Evolutionary conservation across 805 yeast species (phyloP).

Genomic region (Myxozyma geophila): DNA sequence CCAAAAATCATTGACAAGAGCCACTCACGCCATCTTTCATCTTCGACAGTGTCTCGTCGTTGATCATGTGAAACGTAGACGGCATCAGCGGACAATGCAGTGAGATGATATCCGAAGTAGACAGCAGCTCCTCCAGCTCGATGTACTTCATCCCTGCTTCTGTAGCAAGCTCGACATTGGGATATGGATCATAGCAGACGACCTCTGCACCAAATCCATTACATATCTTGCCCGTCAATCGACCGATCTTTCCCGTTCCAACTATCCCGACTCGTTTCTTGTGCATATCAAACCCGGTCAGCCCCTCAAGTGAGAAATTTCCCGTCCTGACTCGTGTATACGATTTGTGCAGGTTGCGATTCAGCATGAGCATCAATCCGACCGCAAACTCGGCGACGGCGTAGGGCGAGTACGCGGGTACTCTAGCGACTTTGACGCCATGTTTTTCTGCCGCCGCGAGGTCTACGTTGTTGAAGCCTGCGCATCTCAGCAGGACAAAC

Average conservation of each 20-base stretch:
- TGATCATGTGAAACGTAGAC: slow-evolving; percentile 52
- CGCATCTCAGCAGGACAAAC: slow-evolving; percentile 38
- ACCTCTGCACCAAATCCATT: slow-evolving; percentile 53
- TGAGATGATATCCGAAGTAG: slow-evolving; percentile 50
- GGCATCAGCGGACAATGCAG: slow-evolving; percentile 55
- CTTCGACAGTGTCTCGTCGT: slow-evolving; percentile 47
- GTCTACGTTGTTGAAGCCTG: slow-evolving; percentile 41
- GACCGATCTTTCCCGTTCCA: slow-evolving; percentile 57
- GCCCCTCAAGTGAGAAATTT: slow-evolving; percentile 41
- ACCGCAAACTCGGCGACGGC: slow-evolving; percentile 43
- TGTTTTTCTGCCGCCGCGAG: slow-evolving; percentile 35
- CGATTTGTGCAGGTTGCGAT: slow-evolving; percentile 40
- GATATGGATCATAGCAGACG: slow-evolving; percentile 50
- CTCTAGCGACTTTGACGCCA: slow-evolving; percentile 40
- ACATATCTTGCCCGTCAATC: slow-evolving; percentile 51
- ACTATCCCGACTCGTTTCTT: slow-evolving; percentile 53
- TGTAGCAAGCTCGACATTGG: slow-evolving; percentile 43
- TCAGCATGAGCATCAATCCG: slow-evolving; percentile 40
- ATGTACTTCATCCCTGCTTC: slow-evolving; percentile 46
- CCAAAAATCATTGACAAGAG: background rate
- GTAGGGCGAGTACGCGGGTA: slow-evolving; percentile 41
- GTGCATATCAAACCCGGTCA: slow-evolving; percentile 40
- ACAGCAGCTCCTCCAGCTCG: slow-evolving; percentile 49
- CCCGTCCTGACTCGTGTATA: slow-evolving; percentile 41
- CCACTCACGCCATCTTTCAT: slow-evolving; percentile 52